Evolutionary conservation across 1,284 basidiomycete species (phyloP).

Genomic region (Rhizoctonia solani): DNA sequence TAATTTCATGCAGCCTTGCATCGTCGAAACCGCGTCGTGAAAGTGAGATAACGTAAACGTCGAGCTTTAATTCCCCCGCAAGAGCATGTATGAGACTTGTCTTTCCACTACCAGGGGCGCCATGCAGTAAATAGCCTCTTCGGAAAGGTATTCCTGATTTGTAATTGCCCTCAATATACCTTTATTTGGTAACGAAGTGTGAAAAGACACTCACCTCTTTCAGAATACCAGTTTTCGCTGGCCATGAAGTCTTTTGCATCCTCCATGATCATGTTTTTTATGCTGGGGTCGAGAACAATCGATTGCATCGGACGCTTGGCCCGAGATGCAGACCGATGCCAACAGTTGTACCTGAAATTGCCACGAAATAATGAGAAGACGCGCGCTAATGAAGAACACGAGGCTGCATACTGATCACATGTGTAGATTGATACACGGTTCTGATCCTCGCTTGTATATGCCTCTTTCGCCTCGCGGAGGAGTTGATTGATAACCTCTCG

Average conservation of each 20-base stretch:
- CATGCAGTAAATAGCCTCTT: constrained; percentile 63
- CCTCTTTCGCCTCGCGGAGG: constrained; percentile 59
- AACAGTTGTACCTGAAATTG: constrained; percentile 52
- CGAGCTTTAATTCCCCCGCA: constrained; percentile 72
- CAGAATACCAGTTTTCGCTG: constrained; percentile 68
- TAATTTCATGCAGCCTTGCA: constrained; percentile 58
- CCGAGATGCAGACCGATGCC: constrained; percentile 60
- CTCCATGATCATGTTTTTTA: constrained; percentile 63
- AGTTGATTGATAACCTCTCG: constrained; percentile 59
- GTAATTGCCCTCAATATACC: too few relatives aligned
- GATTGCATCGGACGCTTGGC: constrained; percentile 66
- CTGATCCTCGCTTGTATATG: constrained; percentile 56
- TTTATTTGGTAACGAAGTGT: too few relatives aligned
- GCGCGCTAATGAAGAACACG: neutral
- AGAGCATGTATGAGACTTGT: constrained; percentile 75
- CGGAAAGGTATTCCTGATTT: constrained; percentile 62
- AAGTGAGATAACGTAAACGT: constrained; percentile 77
- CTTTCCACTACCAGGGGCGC: constrained; percentile 75
- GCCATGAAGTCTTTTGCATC: constrained; percentile 69
- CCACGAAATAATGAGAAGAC: neutral
- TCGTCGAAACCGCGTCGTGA: constrained; percentile 73
- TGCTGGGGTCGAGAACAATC: constrained; percentile 67
- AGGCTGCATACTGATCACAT: constrained; percentile 43
- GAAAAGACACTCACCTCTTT: constrained; percentile 51
- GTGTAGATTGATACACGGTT: constrained; percentile 60